Evolutionary conservation across 2,329 filamentous ascomycete genomes (phyloP), one percentile per base, ranked within the genome.

Genomic region (Dactylellina cionopaga): DNA sequence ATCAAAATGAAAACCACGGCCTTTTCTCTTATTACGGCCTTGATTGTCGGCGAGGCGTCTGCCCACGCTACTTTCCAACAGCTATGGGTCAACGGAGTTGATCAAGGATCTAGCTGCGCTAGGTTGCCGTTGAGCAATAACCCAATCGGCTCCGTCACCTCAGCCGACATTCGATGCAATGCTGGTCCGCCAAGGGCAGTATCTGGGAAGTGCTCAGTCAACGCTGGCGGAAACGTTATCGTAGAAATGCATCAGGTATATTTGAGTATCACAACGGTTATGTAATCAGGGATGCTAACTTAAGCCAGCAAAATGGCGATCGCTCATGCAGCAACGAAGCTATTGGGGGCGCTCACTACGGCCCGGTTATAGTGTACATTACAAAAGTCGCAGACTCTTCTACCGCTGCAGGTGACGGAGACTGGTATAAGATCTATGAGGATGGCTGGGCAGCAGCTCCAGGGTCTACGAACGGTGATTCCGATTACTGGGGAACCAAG

Each of bases 361-460:
- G 84, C 7, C 84, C 85, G 1, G 83, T 86, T 31, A 81, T 84
- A 51, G 80, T 84, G 0, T 86, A 86, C 77, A 80, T 85, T 62
- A 81, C 81, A 76, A 82, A 84, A 74, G 84, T 86, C 17, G 71
- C 79, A 24, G 81, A 86, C 75, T 82, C 85, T 2, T 77, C 80
- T 29, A 81, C 79, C 0, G 83, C 84, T 47, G 80, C 81, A 65
- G 82, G 82, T 0, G 76, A 79, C 1, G 80, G 82, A 15, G 77
- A 79, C 2, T 86, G 83, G 83, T 85, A 86, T 80, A 86, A 86
- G 80, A 82, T 86, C 71, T 84, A 82, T 74, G 81, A 83, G 69
- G 81, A 84, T 74, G 82, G 83, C 1, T 83, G 82, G 39, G 82
- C 82, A n/a, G 79, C 79, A 41, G 78, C 78, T 9, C 79, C 80